phyloP scores from a whole-genome alignment of 139 green algal species.

The Chlamydomonas asymmetrica region DNA sequence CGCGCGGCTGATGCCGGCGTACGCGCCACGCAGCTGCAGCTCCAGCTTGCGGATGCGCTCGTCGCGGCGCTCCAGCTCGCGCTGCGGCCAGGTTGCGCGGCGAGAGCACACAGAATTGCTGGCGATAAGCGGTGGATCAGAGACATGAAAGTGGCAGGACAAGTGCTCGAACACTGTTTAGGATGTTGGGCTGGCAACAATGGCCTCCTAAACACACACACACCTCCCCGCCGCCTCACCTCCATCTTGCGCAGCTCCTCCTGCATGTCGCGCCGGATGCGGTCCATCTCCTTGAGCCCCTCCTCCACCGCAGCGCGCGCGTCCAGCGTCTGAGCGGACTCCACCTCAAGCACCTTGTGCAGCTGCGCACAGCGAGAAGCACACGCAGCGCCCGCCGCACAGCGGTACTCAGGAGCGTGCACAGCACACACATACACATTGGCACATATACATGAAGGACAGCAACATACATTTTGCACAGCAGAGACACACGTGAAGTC shows the following conservation, averaged over 20 bases:
- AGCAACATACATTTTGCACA: neutral
- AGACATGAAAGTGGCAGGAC: neutral
- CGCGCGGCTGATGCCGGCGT: conserved; percentile 43
- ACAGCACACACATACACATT: neutral
- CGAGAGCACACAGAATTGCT: neutral
- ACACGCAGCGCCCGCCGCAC: neutral
- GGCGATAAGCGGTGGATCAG: neutral
- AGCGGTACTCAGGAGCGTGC: no score
- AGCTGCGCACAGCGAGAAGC: neutral
- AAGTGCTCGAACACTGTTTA: neutral
- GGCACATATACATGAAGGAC: neutral
- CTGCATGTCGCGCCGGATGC: conserved; percentile 39
- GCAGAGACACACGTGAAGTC: no score
- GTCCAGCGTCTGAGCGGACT: conserved; percentile 42
- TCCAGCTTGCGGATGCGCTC: conserved; percentile 55
- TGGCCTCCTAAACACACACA: neutral
- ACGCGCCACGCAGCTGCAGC: conserved; percentile 51
- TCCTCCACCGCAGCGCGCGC: conserved; percentile 47
- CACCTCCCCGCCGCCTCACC: neutral
- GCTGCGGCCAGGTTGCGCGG: conserved; percentile 14
- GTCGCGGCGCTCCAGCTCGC: conserved; percentile 43
- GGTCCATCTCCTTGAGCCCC: conserved; percentile 46
- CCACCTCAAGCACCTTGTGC: conserved; percentile 47
- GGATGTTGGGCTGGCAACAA: no score
- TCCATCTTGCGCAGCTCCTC: conserved; percentile 34